Conservation (phyloP, 345 rosid species). For the Euphorbia tirucalli region DNA sequence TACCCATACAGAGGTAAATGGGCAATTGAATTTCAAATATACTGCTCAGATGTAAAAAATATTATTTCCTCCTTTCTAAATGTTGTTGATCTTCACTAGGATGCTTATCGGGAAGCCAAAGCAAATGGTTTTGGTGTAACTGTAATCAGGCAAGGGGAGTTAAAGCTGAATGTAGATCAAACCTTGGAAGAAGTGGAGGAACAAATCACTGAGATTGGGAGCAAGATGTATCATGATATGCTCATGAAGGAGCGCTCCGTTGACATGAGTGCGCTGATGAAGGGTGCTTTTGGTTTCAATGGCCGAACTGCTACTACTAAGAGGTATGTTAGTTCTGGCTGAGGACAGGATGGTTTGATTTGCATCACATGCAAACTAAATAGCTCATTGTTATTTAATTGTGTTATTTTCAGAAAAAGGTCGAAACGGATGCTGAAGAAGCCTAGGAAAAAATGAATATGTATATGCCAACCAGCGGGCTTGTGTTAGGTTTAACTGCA, state of each 20-base stretch:
- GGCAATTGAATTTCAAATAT: background rate
- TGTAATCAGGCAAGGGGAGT: slow-evolving; percentile 69
- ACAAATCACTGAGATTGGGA: slow-evolving; percentile 68
- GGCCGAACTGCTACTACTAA: slow-evolving; percentile 26
- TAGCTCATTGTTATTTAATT: background rate
- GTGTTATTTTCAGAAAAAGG: slow-evolving; percentile 30
- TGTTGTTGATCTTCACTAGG: slow-evolving; percentile 38
- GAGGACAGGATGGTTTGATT: slow-evolving; percentile 1
- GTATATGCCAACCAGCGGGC: background rate
- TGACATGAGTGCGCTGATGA: slow-evolving; percentile 75
- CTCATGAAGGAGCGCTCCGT: slow-evolving; percentile 74
- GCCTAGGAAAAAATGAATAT: slow-evolving; percentile 30
- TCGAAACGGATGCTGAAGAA: slow-evolving; percentile 32
- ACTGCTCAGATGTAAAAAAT: background rate
- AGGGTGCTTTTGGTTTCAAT: slow-evolving; percentile 55
- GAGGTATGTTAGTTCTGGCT: slow-evolving; percentile 29
- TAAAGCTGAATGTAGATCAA: slow-evolving; percentile 73
- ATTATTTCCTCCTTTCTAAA: slow-evolving; percentile 1
- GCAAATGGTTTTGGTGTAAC: slow-evolving; percentile 80
- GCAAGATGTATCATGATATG: slow-evolving; percentile 79
- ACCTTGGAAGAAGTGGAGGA: slow-evolving; percentile 84
- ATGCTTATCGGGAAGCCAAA: slow-evolving; percentile 83
- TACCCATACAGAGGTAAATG: background rate
- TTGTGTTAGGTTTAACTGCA: background rate
- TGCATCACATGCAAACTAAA: background rate